These are phyloP conservation scores for Xylariomycetidae sp. DNA, from an alignment of 2,329 filamentous ascomycete genomes.

Conservation along the genomic window DNA sequence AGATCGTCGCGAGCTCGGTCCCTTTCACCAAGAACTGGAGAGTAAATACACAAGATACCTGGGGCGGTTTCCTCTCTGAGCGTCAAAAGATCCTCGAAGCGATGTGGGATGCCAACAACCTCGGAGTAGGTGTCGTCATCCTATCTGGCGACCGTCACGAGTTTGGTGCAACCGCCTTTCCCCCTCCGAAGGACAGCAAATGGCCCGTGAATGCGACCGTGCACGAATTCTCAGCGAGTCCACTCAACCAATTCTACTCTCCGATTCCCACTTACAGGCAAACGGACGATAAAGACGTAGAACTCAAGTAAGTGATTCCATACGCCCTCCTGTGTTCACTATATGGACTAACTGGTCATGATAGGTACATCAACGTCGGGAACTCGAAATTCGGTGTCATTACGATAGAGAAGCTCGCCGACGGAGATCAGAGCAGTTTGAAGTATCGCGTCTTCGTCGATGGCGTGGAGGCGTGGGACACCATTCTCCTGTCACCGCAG, in stretches of 20 bases:
- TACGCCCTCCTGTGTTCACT: too few species aligned
- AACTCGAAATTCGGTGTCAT: conserved; percentile 86
- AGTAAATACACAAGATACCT: conserved; percentile 82
- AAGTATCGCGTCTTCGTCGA: conserved; percentile 81
- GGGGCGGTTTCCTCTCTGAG: conserved; percentile 86
- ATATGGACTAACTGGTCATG: too few species aligned
- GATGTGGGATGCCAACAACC: conserved; percentile 82
- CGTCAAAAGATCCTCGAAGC: conserved; percentile 75
- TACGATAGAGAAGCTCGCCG: conserved; percentile 66
- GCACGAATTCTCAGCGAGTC: conserved; percentile 89
- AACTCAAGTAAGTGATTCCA: conserved; percentile 76
- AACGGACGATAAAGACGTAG: conserved; percentile 74
- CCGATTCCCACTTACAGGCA: conserved; percentile 81
- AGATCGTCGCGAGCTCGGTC: conserved; percentile 83
- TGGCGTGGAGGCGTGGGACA: conserved; percentile 73
- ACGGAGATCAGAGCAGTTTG: conserved; percentile 65
- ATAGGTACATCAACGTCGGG: conserved; percentile 72
- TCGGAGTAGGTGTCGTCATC: conserved; percentile 73
- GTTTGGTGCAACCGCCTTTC: conserved; percentile 83
- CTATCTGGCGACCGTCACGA: conserved; percentile 94
- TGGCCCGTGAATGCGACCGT: conserved; percentile 64
- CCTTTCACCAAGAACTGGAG: conserved; percentile 98
- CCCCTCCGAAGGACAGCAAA: conserved; percentile 52
- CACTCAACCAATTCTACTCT: conserved; percentile 89
- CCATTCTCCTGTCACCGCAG: conserved; percentile 45